Conservation (phyloP, 148 eudicot species). For the Cornus florida region DNA sequence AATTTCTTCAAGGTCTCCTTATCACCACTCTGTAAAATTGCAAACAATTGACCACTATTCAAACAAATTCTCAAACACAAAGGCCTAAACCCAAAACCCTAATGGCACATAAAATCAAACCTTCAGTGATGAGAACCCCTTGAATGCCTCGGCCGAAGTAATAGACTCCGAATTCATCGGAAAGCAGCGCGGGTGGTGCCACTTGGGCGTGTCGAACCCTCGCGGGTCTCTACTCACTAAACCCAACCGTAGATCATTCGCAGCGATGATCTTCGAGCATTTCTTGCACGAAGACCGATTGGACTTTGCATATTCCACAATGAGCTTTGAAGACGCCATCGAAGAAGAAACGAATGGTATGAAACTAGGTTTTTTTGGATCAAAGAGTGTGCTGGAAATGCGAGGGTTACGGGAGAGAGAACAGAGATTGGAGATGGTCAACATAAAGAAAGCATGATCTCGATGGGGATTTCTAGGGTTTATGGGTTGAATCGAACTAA, state of each 20-base stretch:
- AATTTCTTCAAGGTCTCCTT: constrained; percentile 54
- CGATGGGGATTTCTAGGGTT: background rate
- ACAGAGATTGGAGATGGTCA: background rate
- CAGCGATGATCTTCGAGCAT: constrained; percentile 48
- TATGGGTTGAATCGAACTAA: background rate
- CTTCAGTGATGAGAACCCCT: constrained; percentile 68
- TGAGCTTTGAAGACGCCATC: constrained; percentile 31
- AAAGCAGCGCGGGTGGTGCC: constrained; percentile 76
- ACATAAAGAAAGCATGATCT: constrained; percentile 9
- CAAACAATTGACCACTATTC: background rate
- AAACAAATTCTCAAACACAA: background rate
- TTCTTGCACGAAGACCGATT: constrained; percentile 68
- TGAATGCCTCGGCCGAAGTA: constrained; percentile 40
- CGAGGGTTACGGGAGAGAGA: background rate
- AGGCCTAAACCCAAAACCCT: background rate
- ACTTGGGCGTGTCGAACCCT: constrained; percentile 62
- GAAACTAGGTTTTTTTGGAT: constrained; percentile 15
- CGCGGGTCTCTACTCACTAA: constrained; percentile 44
- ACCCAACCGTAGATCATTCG: constrained; percentile 54
- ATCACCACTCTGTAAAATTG: constrained; percentile 50
- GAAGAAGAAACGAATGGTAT: constrained; percentile 14
- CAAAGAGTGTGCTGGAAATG: background rate
- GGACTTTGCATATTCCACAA: constrained; percentile 84
- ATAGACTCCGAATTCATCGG: constrained; percentile 27
- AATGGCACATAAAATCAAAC: constrained; percentile 23